phyloP scores from a whole-genome alignment of 176 grass and related monocot genomes.

The Leersia perrieri region DNA sequence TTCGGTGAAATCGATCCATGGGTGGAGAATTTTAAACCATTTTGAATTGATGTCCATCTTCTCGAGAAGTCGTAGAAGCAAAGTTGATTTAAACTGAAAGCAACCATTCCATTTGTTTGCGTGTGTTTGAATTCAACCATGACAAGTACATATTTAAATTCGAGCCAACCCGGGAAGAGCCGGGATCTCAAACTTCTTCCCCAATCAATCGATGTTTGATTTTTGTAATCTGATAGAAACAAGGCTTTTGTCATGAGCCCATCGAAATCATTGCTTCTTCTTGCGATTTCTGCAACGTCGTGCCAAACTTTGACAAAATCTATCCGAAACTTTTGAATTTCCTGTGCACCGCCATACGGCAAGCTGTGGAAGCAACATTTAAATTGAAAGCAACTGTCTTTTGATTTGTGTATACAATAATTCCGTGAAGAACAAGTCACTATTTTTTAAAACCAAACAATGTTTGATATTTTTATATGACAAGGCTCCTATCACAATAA shows the following conservation, averaged over 20 bases:
- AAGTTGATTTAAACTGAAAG: not conserved
- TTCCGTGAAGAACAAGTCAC: not conserved
- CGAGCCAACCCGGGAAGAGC: not conserved
- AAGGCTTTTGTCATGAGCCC: not conserved
- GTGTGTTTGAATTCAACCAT: conserved; percentile 1
- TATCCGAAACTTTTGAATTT: not conserved
- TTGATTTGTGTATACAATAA: not conserved
- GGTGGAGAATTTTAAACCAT: not conserved
- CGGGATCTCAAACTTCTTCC: not conserved
- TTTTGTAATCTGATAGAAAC: not conserved
- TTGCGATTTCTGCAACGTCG: not conserved
- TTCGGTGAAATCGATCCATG: not conserved
- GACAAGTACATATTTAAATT: not conserved
- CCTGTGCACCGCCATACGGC: not conserved
- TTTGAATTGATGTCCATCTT: no score
- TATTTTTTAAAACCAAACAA: not conserved
- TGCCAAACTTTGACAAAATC: not conserved
- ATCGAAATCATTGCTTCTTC: not conserved
- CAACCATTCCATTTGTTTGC: not conserved
- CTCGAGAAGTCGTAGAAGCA: not conserved
- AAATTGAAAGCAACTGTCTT: not conserved
- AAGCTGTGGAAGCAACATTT: not conserved
- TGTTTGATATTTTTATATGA: not conserved
- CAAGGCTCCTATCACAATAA: not conserved
- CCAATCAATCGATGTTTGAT: not conserved